Base-by-base conservation (phyloP, 306 rosid genomes). In the Senna siamea region DNA sequence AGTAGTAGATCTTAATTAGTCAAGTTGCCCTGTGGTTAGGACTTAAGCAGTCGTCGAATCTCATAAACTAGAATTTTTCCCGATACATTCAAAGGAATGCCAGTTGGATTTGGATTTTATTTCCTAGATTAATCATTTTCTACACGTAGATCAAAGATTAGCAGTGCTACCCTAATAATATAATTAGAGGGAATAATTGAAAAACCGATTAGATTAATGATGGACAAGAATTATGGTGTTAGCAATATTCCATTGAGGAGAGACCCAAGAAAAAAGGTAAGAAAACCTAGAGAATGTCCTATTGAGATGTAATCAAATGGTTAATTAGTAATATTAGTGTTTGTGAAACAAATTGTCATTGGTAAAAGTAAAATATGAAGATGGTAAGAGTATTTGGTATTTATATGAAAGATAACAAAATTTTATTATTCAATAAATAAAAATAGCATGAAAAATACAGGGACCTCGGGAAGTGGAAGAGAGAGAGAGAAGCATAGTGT, bases 21-120 rank as follows among this genome's bases (percentile, higher is more conserved):
- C 80, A 83, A 85, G 82, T 81, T 71, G 85, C 75, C 18, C 15
- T 64, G 67, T 48, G 63, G 57, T 72, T 38, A 60, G 73, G 60
- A 73, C 74, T 67, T 50, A 7, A 70, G 52, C 19, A 73, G 66
- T 74, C 66, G 34, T 75, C 78, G 84, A 84, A 89, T 87, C 87
- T 75, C 60, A 59, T 73, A 80, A 86, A 75, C 56, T 70, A 79
- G 13, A 54, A 54, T 67, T 78, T 63, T 41, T 78, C 34, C 79
- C 70, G 88, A 85, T 84, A 76, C 83, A 74, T 82, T 90, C 89
- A 76, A 73, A 74, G 89, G 84, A 80, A 85, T 88, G 89, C 82
- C 84, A 85, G 90, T 48, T 83, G 84, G 89, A 70, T 77, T 76
- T 79, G 81, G 70, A 81, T 76, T 77, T 76, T 76, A 8, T 66